Conservation (phyloP, 2,329 filamentous ascomycete species). For the Penicillium sp. region DNA sequence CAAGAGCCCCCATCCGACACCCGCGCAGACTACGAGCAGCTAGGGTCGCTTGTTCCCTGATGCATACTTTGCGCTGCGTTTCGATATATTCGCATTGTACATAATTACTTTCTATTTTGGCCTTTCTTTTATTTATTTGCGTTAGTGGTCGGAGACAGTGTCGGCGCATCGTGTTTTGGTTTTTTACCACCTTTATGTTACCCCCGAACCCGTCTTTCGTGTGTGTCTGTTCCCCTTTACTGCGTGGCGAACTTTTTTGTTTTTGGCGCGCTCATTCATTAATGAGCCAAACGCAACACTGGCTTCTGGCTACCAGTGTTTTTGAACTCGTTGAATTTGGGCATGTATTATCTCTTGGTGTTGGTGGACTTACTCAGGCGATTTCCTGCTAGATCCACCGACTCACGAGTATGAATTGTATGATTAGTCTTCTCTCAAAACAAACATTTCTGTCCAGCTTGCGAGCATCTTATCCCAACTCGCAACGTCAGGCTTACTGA, state of each 20-base stretch:
- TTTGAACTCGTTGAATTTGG: slow-evolving; percentile 9
- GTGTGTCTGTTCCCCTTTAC: slow-evolving; percentile 11
- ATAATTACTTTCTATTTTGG: slow-evolving; percentile 21
- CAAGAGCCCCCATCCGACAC: slow-evolving; percentile 39
- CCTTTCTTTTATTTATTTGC: slow-evolving; percentile 17
- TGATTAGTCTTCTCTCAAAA: slow-evolving; percentile 19
- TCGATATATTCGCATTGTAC: slow-evolving; percentile 21
- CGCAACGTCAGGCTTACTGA: neutral
- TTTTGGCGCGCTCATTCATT: slow-evolving; percentile 13
- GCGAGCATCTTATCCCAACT: neutral
- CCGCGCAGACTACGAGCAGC: slow-evolving; percentile 37
- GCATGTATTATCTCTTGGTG: slow-evolving; percentile 21
- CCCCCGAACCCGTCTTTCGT: slow-evolving; percentile 8
- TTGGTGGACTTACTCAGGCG: slow-evolving; percentile 15
- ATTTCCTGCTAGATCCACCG: slow-evolving; percentile 16
- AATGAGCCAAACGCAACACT: slow-evolving; percentile 17
- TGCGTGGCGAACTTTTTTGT: slow-evolving; percentile 2
- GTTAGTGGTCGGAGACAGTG: slow-evolving; percentile 12
- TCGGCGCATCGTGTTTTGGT: slow-evolving; percentile 10
- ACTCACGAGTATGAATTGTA: slow-evolving; percentile 29
- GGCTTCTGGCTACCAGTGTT: slow-evolving; percentile 19
- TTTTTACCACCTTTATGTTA: slow-evolving; percentile 2
- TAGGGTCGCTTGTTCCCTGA: slow-evolving; percentile 11
- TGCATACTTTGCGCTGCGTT: neutral
- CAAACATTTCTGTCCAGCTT: neutral